A percentile compares a stretch with the other conserved stretches of the same genome.
These are phyloP conservation scores for Lineolata rhizophorae DNA, from an alignment of 495 filamentous ascomycete species.

Conservation along the genomic window DNA sequence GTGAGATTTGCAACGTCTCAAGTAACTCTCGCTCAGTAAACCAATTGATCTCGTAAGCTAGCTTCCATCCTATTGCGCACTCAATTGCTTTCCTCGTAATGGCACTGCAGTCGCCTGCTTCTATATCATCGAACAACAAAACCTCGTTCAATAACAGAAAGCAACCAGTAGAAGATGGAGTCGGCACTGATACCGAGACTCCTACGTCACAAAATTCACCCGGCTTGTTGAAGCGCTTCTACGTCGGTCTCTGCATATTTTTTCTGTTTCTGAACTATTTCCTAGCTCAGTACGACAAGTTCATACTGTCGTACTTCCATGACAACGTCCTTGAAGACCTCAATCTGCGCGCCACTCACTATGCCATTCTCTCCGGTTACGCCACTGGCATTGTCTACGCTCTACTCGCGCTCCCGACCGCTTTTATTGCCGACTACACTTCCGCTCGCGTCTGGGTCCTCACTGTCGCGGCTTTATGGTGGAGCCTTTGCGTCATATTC, in stretches of 20 bases:
- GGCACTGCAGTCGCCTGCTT: too few relatives aligned
- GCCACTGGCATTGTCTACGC: constrained; percentile 18
- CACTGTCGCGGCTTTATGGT: constrained; percentile 12
- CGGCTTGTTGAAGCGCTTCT: constrained; percentile 1
- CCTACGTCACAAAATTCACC: too few relatives aligned
- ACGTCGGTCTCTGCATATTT: constrained; percentile 3
- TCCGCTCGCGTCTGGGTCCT: constrained; percentile 13
- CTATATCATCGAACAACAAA: too few relatives aligned
- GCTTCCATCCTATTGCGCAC: too few relatives aligned
- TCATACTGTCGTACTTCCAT: constrained; percentile 18
- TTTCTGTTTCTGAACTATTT: constrained; percentile 19
- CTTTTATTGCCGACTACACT: constrained; percentile 14
- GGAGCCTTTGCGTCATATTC: constrained; percentile 16
- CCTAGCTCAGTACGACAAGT: constrained; percentile 20
- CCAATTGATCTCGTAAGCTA: too few relatives aligned
- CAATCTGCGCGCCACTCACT: constrained; percentile 7
- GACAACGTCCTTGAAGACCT: constrained; percentile 8
- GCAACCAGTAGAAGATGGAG: too few relatives aligned
- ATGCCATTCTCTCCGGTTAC: constrained; percentile 16
- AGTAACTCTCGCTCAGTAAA: too few relatives aligned
- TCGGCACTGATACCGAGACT: too few relatives aligned
- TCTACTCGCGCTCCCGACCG: constrained; percentile 12
- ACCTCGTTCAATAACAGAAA: too few relatives aligned
- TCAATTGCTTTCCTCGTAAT: too few relatives aligned
- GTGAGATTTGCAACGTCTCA: too few relatives aligned